Evolutionary conservation across 1,139 yeast genomes (phyloP), one percentile per base, ranked within the genome.

Genomic region (Taphrina wiesneri): DNA sequence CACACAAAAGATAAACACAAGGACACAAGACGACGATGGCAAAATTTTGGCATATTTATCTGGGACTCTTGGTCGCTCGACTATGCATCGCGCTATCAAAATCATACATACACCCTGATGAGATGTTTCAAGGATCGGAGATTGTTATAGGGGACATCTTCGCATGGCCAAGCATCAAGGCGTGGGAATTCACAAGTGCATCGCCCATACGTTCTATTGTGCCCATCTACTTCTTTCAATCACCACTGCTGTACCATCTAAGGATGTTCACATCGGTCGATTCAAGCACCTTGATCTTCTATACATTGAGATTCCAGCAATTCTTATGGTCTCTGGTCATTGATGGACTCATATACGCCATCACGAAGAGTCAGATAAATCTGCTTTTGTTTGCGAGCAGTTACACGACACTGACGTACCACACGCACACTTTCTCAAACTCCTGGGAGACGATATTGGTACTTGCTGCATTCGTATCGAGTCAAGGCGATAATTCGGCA

Each of bases 21-120:
- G 6, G n/a, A n/a, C n/a, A n/a, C n/a, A n/a, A n/a, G n/a, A 39
- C n/a, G 43, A 7, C 43, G 56, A 9, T 21, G 25, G 9, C 25
- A 17, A 17, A 17, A 23, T 30, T 52, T 21, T 52, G 56, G 67
- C 32, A 25, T 23, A 21, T 56, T 23, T 71, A 71, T 52, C 60
- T 63, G 25, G 21, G 25, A 9, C 64, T 71, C 39, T 46, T 71
- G 32, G 47, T 69, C 34, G 53, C 84, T 25, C 76, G 91, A 64
- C 77, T 88, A 46, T 77, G 83, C 34, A 78, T 90, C 57, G 86
- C 90, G 0, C 75, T 88, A 1, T 85, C 88, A 60, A 82, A 88
- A 51, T 90, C 97, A 0, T 95, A 95, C 74, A 86, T 95, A 60
- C 99, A 95, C 72, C 99, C 99, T 0, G 99, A 95, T 79, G 99